A percentile compares a stretch with the other conserved stretches of the same genome.
Evolutionary conservation across 2,329 filamentous ascomycete species (phyloP).

Genomic region (Phoma sp.): DNA sequence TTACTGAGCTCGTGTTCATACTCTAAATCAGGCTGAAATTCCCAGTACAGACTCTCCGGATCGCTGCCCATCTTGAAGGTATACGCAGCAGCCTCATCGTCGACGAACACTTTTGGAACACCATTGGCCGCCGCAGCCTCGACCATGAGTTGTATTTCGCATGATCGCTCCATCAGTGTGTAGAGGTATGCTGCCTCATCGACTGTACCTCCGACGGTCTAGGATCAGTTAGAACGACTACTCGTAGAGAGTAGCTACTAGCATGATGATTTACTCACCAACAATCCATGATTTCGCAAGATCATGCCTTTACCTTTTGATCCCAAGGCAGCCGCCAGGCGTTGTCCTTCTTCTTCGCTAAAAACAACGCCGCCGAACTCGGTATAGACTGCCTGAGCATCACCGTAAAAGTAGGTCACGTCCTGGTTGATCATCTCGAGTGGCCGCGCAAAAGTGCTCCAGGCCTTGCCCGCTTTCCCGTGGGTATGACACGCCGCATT

Average conservation of each 20-base stretch:
- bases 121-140: slow-evolving; percentile 69
- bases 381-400: slow-evolving; percentile 69
- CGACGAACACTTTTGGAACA: slow-evolving; percentile 59
- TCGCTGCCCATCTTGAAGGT: slow-evolving; percentile 59
- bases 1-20: slow-evolving; percentile 49
- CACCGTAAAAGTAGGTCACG: slow-evolving; percentile 67
- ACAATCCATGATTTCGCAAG: slow-evolving; percentile 73
- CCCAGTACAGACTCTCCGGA: slow-evolving; percentile 58
- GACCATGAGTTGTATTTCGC: slow-evolving; percentile 70
- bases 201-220: slow-evolving; percentile 72
- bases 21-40: slow-evolving; percentile 60
- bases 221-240: slow-evolving; percentile 5
- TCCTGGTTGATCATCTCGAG: slow-evolving; percentile 76
- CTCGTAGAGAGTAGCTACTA: no score
- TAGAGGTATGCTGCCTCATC: slow-evolving; percentile 78
- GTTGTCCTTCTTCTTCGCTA: slow-evolving; percentile 66
- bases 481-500: slow-evolving; percentile 74
- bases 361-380: slow-evolving; percentile 70
- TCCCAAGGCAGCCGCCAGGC: slow-evolving; percentile 69
- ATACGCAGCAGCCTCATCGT: slow-evolving; percentile 62
- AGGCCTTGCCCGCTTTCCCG: slow-evolving; percentile 70
- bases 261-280: slow-evolving; percentile 45
- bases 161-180: slow-evolving; percentile 71
- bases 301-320: slow-evolving; percentile 67
- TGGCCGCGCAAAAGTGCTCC: slow-evolving; percentile 67